Evolutionary conservation across 2,329 filamentous ascomycete species (phyloP), one percentile per base, ranked within the genome.

Genomic region (Grosmannia penicillata): DNA sequence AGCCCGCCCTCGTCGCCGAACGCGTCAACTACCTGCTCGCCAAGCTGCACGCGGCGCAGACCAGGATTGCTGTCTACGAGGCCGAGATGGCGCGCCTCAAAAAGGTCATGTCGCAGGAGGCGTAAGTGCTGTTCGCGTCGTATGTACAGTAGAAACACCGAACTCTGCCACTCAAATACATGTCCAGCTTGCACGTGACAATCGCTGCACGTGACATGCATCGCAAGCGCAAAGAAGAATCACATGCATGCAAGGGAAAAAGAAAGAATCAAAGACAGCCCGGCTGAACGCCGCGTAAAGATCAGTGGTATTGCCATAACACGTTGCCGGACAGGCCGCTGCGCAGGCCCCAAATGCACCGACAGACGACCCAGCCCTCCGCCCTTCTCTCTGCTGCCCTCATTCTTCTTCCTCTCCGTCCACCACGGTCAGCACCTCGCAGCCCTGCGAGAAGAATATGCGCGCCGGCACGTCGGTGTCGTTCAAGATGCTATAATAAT

Each of bases 401-500:
- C n/a, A n/a, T 18, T 17, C 15, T 8, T 46, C 41, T 24, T 37
- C 45, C 11, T 49, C 44, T 6, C 38, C 43, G 26, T 46, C 47
- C 27, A 47, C 38, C 8, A 48, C 46, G 17, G 45, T 46, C 27
- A 47, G 24, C 10, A 68, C 50, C 51, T 76, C 83, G 57, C 80
- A 89, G 7, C 80, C 89, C 56, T 98, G 91, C 1, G 86, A 78
- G 57, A 96, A 98, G 63, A 96, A 96, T 35, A 96, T 69, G 28
- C 82, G 75, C 5, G 84, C 82, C 5, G 76, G 70, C 43, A 68
- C 65, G 45, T 79, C 69, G 50, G 77, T 76, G 40, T 84, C 76
- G 56, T 96, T 98, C 39, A 70, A 68, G 51, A 98, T 94, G 53
- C 80, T 82, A 59, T 98, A 98, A 50, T 85, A 82, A 54, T 96